Percentiles rank a stretch among this genome's conserved stretches.
phyloP scores from a whole-genome alignment of 176 grass and related monocot species.

The Zea luxurians region DNA sequence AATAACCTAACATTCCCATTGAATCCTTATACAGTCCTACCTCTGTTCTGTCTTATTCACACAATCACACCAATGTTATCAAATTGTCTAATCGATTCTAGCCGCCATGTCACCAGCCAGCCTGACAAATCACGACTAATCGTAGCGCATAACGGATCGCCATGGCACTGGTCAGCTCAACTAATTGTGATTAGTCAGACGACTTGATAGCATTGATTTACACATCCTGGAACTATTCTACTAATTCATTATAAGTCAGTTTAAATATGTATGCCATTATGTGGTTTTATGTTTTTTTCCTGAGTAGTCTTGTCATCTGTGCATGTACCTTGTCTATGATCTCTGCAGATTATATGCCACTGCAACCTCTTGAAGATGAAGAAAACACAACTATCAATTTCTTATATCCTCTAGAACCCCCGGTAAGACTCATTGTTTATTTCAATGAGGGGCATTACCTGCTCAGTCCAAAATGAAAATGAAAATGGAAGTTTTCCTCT shows the following conservation, averaged over 20 bases:
- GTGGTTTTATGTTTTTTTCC: background rate
- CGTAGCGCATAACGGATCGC: too few relatives aligned
- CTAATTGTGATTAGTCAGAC: too few relatives aligned
- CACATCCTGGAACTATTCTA: too few relatives aligned
- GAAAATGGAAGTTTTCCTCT: slow-evolving; percentile 1
- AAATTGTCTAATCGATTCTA: too few relatives aligned
- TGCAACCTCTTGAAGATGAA: slow-evolving; percentile 75
- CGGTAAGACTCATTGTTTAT: slow-evolving; percentile 57
- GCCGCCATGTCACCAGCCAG: too few relatives aligned
- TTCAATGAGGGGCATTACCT: background rate
- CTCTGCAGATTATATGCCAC: slow-evolving; percentile 71
- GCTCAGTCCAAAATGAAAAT: background rate
- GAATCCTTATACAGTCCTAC: too few relatives aligned
- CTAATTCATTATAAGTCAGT: background rate
- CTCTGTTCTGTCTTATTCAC: too few relatives aligned
- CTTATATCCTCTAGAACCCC: slow-evolving; percentile 86
- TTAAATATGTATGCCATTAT: slow-evolving; percentile 16
- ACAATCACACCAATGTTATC: too few relatives aligned
- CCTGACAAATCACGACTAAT: too few relatives aligned
- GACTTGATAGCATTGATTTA: too few relatives aligned
- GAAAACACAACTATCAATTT: slow-evolving; percentile 80
- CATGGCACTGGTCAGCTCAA: too few relatives aligned
- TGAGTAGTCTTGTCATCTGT: background rate
- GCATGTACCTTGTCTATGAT: slow-evolving; percentile 5
- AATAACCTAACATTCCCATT: too few relatives aligned